A percentile compares a stretch with the other conserved stretches of the same genome.
Conservation (phyloP, 768 basidiomycete species). For the Macrolepiota fuliginosa region DNA sequence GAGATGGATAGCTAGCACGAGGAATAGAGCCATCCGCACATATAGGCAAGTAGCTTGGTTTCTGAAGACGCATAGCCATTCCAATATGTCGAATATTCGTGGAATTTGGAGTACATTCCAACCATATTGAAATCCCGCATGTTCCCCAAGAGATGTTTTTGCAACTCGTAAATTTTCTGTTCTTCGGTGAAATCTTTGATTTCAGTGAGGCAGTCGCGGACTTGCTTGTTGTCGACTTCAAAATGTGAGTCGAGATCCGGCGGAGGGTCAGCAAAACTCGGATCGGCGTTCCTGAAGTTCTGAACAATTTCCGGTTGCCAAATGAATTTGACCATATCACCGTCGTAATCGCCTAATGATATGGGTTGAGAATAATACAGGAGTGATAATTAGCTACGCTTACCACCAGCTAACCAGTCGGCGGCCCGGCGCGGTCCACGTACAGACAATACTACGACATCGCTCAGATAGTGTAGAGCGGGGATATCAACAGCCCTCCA, state of each 20-base stretch:
- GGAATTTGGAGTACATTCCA: conserved; percentile 54
- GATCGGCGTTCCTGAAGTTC: conserved; percentile 51
- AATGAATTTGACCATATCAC: conserved; percentile 57
- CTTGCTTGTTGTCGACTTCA: conserved; percentile 39
- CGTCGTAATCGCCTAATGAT: conserved; percentile 64
- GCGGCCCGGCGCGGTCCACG: conserved; percentile 54
- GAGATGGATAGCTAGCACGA: neutral
- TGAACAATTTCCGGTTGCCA: conserved; percentile 58
- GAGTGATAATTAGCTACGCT: conserved; percentile 7
- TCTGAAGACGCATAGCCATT: conserved; percentile 47
- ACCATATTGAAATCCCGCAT: conserved; percentile 44
- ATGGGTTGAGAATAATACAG: neutral
- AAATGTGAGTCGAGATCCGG: conserved; percentile 38
- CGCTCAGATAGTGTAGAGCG: conserved; percentile 44
- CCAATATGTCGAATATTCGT: conserved; percentile 53
- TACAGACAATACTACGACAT: conserved; percentile 60
- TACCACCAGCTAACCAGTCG: conserved; percentile 65
- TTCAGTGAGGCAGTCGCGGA: conserved; percentile 37
- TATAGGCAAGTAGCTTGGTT: conserved; percentile 55
- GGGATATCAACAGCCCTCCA: conserved; percentile 53
- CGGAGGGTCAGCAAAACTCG: conserved; percentile 50
- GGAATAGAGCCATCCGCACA: conserved; percentile 23
- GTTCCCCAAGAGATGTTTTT: conserved; percentile 48
- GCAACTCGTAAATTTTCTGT: conserved; percentile 34
- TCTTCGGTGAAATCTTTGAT: conserved; percentile 19